Conservation (phyloP, 192 early-diverging fungal genomes). For the Coemansia sp. region DNA sequence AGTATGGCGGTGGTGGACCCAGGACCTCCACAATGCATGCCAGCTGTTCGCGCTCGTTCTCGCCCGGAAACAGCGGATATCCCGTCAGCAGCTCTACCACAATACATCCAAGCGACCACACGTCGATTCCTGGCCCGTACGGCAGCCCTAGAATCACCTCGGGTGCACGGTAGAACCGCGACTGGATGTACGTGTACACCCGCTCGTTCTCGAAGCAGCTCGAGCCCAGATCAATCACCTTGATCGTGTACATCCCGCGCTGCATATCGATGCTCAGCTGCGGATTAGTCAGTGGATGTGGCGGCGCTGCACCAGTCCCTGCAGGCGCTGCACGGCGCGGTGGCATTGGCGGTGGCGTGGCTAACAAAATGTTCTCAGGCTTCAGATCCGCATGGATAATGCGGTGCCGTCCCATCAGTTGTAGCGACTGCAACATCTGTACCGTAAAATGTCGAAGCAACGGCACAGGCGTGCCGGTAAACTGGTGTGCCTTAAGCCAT, state of each 20-base stretch:
- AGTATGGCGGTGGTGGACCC: constrained; percentile 70
- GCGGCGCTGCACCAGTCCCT: constrained; percentile 20
- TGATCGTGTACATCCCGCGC: constrained; percentile 66
- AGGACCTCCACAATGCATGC: constrained; percentile 93
- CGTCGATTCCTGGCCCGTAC: constrained; percentile 92
- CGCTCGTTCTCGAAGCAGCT: constrained; percentile 91
- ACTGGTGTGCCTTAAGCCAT: constrained; percentile 90
- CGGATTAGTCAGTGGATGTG: constrained; percentile 41
- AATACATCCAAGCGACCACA: constrained; percentile 97
- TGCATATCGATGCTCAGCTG: constrained; percentile 41
- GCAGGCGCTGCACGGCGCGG: constrained; percentile 29
- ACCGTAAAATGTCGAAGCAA: constrained; percentile 60
- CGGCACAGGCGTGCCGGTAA: constrained; percentile 67
- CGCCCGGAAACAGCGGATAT: constrained; percentile 95
- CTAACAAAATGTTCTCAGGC: constrained; percentile 90
- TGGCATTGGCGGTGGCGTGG: constrained; percentile 59
- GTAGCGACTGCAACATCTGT: constrained; percentile 83
- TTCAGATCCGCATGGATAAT: constrained; percentile 98
- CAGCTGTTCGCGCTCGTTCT: constrained; percentile 96
- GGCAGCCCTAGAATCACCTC: constrained; percentile 91
- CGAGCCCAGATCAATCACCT: constrained; percentile 98
- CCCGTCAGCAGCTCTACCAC: constrained; percentile 86
- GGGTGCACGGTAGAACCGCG: constrained; percentile 93
- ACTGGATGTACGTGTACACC: constrained; percentile 98
- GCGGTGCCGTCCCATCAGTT: constrained; percentile 65